These are phyloP conservation scores for Ziziphus jujuba DNA, from an alignment of 306 rosid species.

Conservation along the genomic window DNA sequence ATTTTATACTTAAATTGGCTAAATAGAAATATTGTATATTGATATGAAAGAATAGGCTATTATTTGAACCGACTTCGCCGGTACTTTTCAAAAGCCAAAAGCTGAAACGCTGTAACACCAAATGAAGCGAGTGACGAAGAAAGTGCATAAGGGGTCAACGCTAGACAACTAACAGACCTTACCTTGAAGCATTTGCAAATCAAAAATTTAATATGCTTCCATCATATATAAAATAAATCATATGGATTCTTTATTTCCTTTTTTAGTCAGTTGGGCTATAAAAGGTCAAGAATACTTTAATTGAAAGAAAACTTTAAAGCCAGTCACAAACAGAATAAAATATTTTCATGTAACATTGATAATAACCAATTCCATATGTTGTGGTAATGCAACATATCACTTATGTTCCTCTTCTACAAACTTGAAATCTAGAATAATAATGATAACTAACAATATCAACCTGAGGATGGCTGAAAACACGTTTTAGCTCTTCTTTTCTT, in stretches of 20 bases:
- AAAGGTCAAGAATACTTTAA: background rate
- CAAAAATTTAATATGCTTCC: no score
- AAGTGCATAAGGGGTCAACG: no score
- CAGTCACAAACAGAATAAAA: background rate
- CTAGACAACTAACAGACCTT: background rate
- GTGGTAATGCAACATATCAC: constrained; percentile 15
- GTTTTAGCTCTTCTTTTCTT: constrained; percentile 62
- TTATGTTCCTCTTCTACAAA: constrained; percentile 6
- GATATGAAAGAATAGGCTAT: no score
- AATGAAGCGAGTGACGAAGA: no score
- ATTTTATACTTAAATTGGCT: no score
- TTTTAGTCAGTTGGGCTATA: background rate
- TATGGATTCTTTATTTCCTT: no score
- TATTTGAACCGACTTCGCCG: no score
- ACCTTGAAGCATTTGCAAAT: background rate
- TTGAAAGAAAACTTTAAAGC: background rate
- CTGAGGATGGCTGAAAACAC: constrained; percentile 86
- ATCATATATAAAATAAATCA: background rate
- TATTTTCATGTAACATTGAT: constrained; percentile 1
- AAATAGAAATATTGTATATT: no score
- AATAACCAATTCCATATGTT: constrained; percentile 12
- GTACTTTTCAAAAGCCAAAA: no score
- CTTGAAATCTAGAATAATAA: background rate
- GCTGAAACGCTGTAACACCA: no score
- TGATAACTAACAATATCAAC: constrained; percentile 31